These are phyloP conservation scores for Coemansia sp. DNA, from an alignment of 371 early-diverging fungal species.

Conservation along the genomic window DNA sequence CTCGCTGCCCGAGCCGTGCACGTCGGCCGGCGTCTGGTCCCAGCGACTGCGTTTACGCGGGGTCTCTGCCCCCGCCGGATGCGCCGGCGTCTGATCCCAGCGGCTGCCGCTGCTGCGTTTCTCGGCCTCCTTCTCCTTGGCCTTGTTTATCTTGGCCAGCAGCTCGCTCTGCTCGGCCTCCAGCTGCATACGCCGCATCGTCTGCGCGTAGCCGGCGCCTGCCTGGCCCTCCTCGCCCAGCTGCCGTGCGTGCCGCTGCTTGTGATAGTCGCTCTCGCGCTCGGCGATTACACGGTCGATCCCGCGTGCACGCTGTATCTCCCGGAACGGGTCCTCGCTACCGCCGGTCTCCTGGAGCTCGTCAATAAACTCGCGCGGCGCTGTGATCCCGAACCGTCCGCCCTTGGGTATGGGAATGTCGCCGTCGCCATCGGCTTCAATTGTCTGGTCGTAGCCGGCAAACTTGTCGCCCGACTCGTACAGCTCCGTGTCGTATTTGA, in stretches of 20 bases:
- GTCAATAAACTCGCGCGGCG: conserved; percentile 73
- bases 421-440: conserved; percentile 58
- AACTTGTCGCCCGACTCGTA: conserved; percentile 70
- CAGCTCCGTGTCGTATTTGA: conserved; percentile 76
- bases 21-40: conserved; percentile 74
- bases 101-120: conserved; percentile 59
- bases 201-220: conserved; percentile 75
- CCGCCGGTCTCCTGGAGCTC: conserved; percentile 60
- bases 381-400: conserved; percentile 69
- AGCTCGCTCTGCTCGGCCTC: conserved; percentile 79
- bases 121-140: conserved; percentile 53
- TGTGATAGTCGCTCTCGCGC: conserved; percentile 85
- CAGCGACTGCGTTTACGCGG: conserved; percentile 52
- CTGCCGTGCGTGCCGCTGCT: conserved; percentile 72
- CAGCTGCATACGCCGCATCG: conserved; percentile 82
- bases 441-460: conserved; percentile 70
- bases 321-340: conserved; percentile 49
- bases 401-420: conserved; percentile 13
- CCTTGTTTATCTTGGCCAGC: conserved; percentile 68
- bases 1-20: conserved; percentile 42
- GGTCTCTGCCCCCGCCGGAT: conserved; percentile 30
- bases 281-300: conserved; percentile 64
- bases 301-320: conserved; percentile 29
- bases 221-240: conserved; percentile 89
- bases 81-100: conserved; percentile 85